phyloP scores from a whole-genome alignment of 352 stramenopile species.

The Phytopythium montanum region DNA sequence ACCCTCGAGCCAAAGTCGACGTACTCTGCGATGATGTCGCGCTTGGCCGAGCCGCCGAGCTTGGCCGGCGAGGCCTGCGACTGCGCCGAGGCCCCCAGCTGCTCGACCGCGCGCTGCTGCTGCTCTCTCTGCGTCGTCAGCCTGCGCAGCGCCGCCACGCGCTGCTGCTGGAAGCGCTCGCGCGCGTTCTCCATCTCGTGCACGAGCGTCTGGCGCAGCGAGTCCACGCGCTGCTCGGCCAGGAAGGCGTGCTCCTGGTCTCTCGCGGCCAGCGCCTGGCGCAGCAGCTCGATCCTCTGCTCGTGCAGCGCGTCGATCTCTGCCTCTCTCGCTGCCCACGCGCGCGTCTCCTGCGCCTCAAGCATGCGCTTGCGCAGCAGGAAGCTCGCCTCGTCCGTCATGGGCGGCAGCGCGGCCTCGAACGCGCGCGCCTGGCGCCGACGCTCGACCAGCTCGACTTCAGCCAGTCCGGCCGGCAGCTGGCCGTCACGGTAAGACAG shows the following conservation, averaged over 20 bases:
- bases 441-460: conserved; percentile 91
- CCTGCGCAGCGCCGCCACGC: conserved; percentile 88
- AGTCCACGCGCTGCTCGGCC: conserved; percentile 89
- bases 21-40: conserved; percentile 91
- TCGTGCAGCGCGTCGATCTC: conserved; percentile 87
- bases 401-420: conserved; percentile 87
- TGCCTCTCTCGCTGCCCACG: conserved; percentile 86
- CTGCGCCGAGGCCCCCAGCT: not conserved
- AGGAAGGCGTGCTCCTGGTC: conserved; percentile 90
- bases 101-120: conserved; percentile 22
- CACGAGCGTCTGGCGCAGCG: conserved; percentile 72
- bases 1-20: conserved; percentile 75
- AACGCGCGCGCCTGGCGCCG: conserved; percentile 84
- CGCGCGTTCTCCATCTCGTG: conserved; percentile 75
- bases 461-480: conserved; percentile 74
- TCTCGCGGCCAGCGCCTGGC: conserved; percentile 80
- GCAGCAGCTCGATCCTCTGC: conserved; percentile 72
- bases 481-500: conserved; percentile 57
- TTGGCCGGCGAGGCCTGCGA: conserved; percentile 23
- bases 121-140: conserved; percentile 84
- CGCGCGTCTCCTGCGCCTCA: conserved; percentile 88
- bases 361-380: conserved; percentile 89
- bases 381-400: conserved; percentile 94
- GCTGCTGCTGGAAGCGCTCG: conserved; percentile 79
- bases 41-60: conserved; percentile 29